These are phyloP conservation scores for Byssoonygena ceratinophila DNA, from an alignment of 2,329 filamentous ascomycete species.

Conservation along the genomic window DNA sequence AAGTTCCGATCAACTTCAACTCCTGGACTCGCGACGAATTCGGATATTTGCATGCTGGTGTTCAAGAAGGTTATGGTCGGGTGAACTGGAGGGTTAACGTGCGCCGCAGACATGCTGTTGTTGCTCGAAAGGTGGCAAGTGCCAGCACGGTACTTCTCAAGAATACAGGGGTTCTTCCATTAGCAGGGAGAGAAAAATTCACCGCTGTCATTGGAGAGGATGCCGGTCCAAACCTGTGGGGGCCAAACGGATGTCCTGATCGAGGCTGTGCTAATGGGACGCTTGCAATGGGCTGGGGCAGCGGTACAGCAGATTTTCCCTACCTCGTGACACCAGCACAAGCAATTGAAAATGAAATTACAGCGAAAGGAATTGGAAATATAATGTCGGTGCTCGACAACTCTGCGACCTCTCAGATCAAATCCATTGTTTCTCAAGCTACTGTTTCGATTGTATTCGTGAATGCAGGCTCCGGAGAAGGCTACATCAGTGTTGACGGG, in stretches of 20 bases:
- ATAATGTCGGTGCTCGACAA: constrained; percentile 52
- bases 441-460: constrained; percentile 67
- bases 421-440: constrained; percentile 42
- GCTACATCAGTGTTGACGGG: constrained; percentile 69
- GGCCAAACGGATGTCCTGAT: constrained; percentile 69
- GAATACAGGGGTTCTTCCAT: constrained; percentile 64
- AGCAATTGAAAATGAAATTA: constrained; percentile 55
- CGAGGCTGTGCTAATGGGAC: constrained; percentile 53
- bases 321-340: constrained; percentile 54
- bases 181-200: constrained; percentile 63
- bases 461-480: constrained; percentile 78
- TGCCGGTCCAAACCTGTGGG: constrained; percentile 60
- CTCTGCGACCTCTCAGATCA: constrained; percentile 44
- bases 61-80: constrained; percentile 51
- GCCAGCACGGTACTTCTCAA: constrained; percentile 83
- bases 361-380: constrained; percentile 53
- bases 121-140: constrained; percentile 67
- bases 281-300: constrained; percentile 54
- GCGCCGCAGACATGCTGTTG: constrained; percentile 57
- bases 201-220: constrained; percentile 73
- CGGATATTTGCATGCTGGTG: constrained; percentile 56
- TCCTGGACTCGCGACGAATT: constrained; percentile 74
- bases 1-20: constrained; percentile 64
- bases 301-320: constrained; percentile 50
- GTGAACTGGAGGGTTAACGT: constrained; percentile 79